Conservation (phyloP, 495 filamentous ascomycete genomes). For the Mytilinidion resinicola region DNA sequence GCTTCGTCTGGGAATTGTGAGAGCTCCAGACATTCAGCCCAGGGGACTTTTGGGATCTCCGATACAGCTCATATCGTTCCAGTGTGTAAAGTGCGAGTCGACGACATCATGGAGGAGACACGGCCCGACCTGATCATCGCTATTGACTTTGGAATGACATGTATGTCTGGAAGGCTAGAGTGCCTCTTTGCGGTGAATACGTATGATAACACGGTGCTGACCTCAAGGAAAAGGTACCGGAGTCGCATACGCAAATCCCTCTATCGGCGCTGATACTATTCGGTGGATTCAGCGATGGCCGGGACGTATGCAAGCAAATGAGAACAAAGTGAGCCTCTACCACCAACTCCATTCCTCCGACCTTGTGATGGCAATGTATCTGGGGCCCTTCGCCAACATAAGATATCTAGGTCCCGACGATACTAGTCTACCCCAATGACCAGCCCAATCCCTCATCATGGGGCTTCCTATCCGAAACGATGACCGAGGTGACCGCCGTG, state of each 20-base stretch:
- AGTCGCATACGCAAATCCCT: conserved; percentile 43
- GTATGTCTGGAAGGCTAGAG: conserved; percentile 26
- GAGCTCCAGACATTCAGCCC: no score
- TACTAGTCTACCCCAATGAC: conserved; percentile 45
- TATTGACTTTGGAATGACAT: conserved; percentile 58
- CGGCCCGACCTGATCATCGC: conserved; percentile 50
- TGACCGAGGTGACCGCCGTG: conserved; percentile 38
- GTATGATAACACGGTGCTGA: no score
- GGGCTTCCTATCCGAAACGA: conserved; percentile 48
- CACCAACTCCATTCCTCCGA: no score
- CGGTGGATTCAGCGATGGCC: conserved; percentile 56
- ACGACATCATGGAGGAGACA: background rate
- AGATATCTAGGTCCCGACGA: conserved; percentile 45
- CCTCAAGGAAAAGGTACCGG: conserved; percentile 31
- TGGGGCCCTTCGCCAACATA: no score
- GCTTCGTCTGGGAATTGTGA: no score
- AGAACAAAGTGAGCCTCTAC: conserved; percentile 39
- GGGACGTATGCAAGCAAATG: conserved; percentile 45
- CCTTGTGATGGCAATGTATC: no score
- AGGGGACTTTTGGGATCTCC: no score
- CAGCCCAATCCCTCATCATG: conserved; percentile 42
- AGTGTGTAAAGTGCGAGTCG: background rate
- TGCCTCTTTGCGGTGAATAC: no score
- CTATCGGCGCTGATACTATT: conserved; percentile 39
- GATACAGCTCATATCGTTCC: background rate